Evolutionary conservation across 768 basidiomycete genomes (phyloP).

Genomic region (Lentinula lateritia): DNA sequence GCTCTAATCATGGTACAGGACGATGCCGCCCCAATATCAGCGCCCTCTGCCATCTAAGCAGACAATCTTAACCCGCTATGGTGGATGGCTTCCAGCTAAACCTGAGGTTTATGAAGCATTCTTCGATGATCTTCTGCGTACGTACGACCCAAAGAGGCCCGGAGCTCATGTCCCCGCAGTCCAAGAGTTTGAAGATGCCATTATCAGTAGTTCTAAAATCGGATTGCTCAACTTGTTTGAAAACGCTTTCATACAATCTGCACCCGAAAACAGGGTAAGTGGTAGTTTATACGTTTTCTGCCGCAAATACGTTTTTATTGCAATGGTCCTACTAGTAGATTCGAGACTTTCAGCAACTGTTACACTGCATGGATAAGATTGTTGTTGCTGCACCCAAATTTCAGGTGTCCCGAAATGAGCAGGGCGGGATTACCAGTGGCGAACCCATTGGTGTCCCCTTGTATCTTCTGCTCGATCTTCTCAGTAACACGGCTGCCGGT

Average conservation of each 20-base stretch:
- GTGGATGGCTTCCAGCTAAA: slow-evolving; percentile 6
- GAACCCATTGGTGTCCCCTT: slow-evolving; percentile 5
- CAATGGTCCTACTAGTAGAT: neutral
- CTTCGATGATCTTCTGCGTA: neutral
- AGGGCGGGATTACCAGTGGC: neutral
- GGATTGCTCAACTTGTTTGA: slow-evolving; percentile 6
- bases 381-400: neutral
- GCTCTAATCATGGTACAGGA: neutral
- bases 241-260: slow-evolving; percentile 3
- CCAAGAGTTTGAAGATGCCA: neutral
- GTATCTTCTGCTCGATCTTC: slow-evolving; percentile 4
- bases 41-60: neutral
- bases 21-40: neutral
- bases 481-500: neutral
- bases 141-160: neutral
- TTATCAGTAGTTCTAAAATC: neutral
- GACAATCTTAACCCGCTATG: slow-evolving; percentile 5
- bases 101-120: slow-evolving; percentile 1
- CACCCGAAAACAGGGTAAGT: neutral
- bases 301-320: neutral
- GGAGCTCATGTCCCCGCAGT: neutral
- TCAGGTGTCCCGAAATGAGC: neutral
- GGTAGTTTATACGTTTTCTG: too few relatives aligned
- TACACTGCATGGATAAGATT: neutral
- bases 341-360: neutral